Evolutionary conservation across 2,329 filamentous ascomycete genomes (phyloP).

Genomic region (Talaromyces sp.): DNA sequence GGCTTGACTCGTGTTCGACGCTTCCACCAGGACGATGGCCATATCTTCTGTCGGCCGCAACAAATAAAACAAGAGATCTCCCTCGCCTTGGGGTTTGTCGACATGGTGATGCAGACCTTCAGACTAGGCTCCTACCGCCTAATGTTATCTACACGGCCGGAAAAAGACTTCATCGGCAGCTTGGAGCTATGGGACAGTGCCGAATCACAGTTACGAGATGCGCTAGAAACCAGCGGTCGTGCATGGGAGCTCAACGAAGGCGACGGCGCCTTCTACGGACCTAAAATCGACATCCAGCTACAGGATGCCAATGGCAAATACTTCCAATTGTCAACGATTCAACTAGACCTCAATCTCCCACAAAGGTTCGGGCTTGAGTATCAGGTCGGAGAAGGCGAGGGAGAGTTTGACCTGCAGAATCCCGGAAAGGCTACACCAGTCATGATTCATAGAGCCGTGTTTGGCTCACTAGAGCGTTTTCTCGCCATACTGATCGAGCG

Average conservation of each 20-base stretch:
- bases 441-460: constrained; percentile 76
- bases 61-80: constrained; percentile 73
- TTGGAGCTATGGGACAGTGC: constrained; percentile 64
- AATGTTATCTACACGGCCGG: constrained; percentile 71
- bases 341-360: constrained; percentile 84
- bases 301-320: constrained; percentile 77
- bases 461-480: constrained; percentile 78
- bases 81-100: constrained; percentile 68
- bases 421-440: constrained; percentile 65
- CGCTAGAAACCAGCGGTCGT: constrained; percentile 59
- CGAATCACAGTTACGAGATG: constrained; percentile 60
- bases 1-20: constrained; percentile 78
- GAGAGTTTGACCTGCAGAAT: constrained; percentile 34
- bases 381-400: constrained; percentile 44
- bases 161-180: constrained; percentile 71
- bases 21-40: constrained; percentile 87
- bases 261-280: constrained; percentile 85
- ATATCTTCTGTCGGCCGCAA: constrained; percentile 78
- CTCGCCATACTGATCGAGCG: constrained; percentile 82
- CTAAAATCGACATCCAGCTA: constrained; percentile 84
- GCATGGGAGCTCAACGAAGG: constrained; percentile 72
- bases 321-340: constrained; percentile 83
- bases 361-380: constrained; percentile 76
- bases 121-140: constrained; percentile 68
- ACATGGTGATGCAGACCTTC: constrained; percentile 65